Conservation (phyloP, 768 basidiomycete genomes). For the Leucocoprinus sp. region DNA sequence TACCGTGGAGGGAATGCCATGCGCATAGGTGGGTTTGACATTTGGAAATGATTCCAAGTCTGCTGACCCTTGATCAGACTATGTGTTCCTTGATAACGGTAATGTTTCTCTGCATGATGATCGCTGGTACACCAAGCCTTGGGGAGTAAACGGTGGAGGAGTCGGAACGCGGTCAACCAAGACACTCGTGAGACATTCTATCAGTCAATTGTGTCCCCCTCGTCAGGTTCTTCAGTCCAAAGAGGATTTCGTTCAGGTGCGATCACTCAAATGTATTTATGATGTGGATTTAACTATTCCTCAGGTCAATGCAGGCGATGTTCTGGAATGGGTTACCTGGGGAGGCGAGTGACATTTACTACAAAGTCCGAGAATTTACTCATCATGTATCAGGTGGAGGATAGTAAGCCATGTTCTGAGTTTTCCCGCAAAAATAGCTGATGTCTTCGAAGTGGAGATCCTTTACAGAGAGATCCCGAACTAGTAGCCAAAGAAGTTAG, state of each 20-base stretch:
- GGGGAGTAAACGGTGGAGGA: constrained; percentile 26
- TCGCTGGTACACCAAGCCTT: constrained; percentile 26
- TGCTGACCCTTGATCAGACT: constrained; percentile 14
- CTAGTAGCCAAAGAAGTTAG: constrained; percentile 21
- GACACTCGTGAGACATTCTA: constrained; percentile 17
- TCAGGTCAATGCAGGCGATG: constrained; percentile 17
- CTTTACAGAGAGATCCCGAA: constrained; percentile 19
- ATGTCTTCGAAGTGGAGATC: constrained; percentile 13
- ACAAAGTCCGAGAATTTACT: not conserved
- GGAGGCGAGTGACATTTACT: constrained; percentile 15
- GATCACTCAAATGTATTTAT: not conserved
- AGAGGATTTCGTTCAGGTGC: constrained; percentile 19
- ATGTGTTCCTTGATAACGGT: constrained; percentile 21
- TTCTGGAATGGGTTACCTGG: constrained; percentile 24
- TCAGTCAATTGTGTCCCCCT: constrained; percentile 15
- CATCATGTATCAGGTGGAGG: constrained; percentile 3
- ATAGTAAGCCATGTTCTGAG: constrained; percentile 3
- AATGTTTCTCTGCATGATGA: constrained; percentile 25
- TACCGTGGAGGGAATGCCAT: constrained; percentile 25
- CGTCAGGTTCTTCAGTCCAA: constrained; percentile 19
- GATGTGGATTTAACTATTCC: not conserved
- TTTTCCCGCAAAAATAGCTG: not conserved
- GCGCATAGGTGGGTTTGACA: constrained; percentile 17
- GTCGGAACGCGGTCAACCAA: constrained; percentile 20
- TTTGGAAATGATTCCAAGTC: not conserved